A percentile compares a stretch with the other conserved stretches of the same genome.
Conservation (phyloP, 306 rosid genomes). For the Fagus crenata region DNA sequence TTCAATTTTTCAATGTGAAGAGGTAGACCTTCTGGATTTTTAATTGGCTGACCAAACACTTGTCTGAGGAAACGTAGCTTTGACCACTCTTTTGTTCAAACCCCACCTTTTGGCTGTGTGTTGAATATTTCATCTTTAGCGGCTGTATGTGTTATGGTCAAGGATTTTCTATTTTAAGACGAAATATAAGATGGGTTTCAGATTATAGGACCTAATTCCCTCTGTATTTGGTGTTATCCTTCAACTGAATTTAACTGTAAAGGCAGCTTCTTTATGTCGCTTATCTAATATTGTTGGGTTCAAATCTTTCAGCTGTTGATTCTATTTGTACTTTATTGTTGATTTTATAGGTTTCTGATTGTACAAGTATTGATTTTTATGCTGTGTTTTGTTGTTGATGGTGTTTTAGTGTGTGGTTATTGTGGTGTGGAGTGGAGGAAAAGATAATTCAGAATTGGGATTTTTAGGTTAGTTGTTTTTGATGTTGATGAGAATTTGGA, state of each 20-base stretch:
- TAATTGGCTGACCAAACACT: constrained; percentile 41
- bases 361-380: constrained; percentile 25
- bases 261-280: constrained; percentile 23
- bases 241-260: constrained; percentile 30
- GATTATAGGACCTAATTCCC: constrained; percentile 13
- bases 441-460: constrained; percentile 29
- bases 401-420: constrained; percentile 38
- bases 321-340: constrained; percentile 35
- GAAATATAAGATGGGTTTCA: constrained; percentile 22
- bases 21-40: constrained; percentile 42
- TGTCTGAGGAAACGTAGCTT: constrained; percentile 37
- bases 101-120: constrained; percentile 19
- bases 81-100: constrained; percentile 41
- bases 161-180: constrained; percentile 36
- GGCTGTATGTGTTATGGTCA: constrained; percentile 30
- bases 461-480: constrained; percentile 27
- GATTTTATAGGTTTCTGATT: constrained; percentile 23
- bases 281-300: constrained; percentile 26
- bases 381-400: constrained; percentile 36
- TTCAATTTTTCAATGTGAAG: constrained; percentile 49
- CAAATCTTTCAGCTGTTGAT: constrained; percentile 21
- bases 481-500: constrained; percentile 65
- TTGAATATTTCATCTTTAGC: constrained; percentile 36
- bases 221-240: constrained; percentile 21
- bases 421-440: constrained; percentile 37